Percentiles rank a stretch among this genome's conserved stretches.
phyloP scores from a whole-genome alignment of 352 stramenopile genomes.

The Pythium periplocum region DNA sequence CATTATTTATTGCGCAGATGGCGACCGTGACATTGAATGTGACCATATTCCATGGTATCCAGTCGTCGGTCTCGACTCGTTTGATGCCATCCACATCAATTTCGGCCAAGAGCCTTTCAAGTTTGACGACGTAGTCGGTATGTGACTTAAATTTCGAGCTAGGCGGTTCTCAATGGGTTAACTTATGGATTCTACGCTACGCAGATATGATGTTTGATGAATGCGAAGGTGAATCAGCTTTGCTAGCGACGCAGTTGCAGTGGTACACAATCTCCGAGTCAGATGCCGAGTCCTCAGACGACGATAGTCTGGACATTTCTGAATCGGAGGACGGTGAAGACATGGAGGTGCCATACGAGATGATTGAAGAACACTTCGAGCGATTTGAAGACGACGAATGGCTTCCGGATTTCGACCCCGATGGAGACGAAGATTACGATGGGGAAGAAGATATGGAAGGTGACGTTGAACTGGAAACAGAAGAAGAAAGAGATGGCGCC shows the following conservation, averaged over 20 bases:
- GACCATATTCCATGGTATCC: slow-evolving; percentile 56
- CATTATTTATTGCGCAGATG: slow-evolving; percentile 14
- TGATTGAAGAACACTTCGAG: not conserved
- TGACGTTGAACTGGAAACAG: not conserved
- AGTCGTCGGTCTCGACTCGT: slow-evolving; percentile 77
- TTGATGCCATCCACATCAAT: slow-evolving; percentile 75
- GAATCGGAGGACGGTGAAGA: no score
- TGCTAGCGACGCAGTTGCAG: slow-evolving; percentile 24
- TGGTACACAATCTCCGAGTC: slow-evolving; percentile 57
- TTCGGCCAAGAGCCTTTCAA: slow-evolving; percentile 73
- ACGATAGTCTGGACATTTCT: not conserved
- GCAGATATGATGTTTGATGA: slow-evolving; percentile 54
- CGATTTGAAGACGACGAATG: not conserved
- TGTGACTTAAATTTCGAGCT: not conserved
- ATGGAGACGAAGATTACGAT: slow-evolving; percentile 24
- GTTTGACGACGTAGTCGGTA: slow-evolving; percentile 39
- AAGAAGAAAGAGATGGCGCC: no score
- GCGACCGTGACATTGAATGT: slow-evolving; percentile 35
- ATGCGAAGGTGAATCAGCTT: slow-evolving; percentile 19
- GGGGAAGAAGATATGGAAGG: slow-evolving; percentile 5
- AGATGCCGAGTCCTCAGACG: slow-evolving; percentile 14
- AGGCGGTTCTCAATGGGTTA: no score
- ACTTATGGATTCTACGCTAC: no score
- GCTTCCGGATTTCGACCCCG: slow-evolving; percentile 7
- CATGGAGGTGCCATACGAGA: no score